phyloP scores from a whole-genome alignment of 352 stramenopile species.

The Phytophthora europaea region DNA sequence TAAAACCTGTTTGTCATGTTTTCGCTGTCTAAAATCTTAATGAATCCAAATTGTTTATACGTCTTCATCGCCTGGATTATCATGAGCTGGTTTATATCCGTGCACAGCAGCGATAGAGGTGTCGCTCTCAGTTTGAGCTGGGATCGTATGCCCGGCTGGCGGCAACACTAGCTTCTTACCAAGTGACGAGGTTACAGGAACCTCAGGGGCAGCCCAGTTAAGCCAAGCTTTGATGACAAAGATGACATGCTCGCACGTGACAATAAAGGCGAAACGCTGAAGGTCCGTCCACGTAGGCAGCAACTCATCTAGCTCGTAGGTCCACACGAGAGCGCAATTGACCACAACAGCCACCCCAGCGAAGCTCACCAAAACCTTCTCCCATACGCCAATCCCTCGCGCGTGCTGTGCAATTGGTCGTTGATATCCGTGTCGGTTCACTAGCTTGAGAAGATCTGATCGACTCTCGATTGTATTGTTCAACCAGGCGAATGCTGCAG shows the following conservation, averaged over 20 bases:
- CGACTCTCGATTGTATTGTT: conserved; percentile 94
- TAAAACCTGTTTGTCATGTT: conserved; percentile 3
- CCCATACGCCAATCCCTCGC: conserved; percentile 94
- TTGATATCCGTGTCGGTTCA: conserved; percentile 87
- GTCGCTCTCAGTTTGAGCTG: conserved; percentile 2
- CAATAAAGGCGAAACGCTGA: conserved; percentile 69
- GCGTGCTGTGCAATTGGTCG: conserved; percentile 91
- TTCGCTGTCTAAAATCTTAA: conserved; percentile 7
- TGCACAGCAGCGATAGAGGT: conserved; percentile 6
- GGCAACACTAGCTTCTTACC: conserved; percentile 29
- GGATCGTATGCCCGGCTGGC: conserved; percentile 3
- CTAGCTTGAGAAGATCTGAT: conserved; percentile 94
- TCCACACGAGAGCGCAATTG: conserved; percentile 95
- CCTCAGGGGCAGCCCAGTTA: conserved; percentile 61
- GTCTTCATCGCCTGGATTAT: neutral
- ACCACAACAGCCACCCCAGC: conserved; percentile 93
- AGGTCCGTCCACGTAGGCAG: conserved; percentile 66
- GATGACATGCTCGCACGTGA: conserved; percentile 70
- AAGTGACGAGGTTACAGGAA: conserved; percentile 33
- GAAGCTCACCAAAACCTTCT: conserved; percentile 93
- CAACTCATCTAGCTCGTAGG: conserved; percentile 65
- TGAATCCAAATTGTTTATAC: conserved; percentile 1
- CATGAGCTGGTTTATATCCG: neutral
- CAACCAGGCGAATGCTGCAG: conserved; percentile 90
- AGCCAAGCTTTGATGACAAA: conserved; percentile 68